These are phyloP conservation scores for Clonostachys byssicola DNA, from an alignment of 2,329 filamentous ascomycete species.

Conservation along the genomic window DNA sequence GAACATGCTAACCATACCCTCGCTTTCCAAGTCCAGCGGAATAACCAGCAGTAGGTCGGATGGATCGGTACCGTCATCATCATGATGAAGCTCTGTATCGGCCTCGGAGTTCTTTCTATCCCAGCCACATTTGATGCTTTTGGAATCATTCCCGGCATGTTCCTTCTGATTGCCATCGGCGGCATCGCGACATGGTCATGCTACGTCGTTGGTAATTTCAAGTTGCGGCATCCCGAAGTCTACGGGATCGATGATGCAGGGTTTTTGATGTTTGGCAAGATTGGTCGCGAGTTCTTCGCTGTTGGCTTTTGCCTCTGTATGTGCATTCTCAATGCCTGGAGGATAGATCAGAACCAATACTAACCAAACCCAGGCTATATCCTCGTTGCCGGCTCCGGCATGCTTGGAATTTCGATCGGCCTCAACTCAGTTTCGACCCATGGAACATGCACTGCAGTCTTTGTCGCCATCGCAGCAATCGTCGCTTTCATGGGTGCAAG, in stretches of 20 bases:
- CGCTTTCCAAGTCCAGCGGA: no score
- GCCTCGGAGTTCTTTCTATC: constrained; percentile 43
- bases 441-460: constrained; percentile 31
- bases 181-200: constrained; percentile 42
- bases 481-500: constrained; percentile 20
- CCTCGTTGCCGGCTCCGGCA: constrained; percentile 25
- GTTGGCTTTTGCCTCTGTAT: constrained; percentile 24
- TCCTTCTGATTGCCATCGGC: constrained; percentile 31
- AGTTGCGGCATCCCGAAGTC: constrained; percentile 42
- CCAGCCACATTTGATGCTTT: constrained; percentile 37
- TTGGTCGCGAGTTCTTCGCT: constrained; percentile 36
- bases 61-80: constrained; percentile 34
- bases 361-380: constrained; percentile 7
- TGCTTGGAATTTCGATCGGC: constrained; percentile 31
- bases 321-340: not conserved
- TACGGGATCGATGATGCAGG: constrained; percentile 51
- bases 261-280: constrained; percentile 37
- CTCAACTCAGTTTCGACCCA: constrained; percentile 32
- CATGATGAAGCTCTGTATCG: constrained; percentile 41
- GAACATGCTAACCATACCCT: not conserved
- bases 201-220: constrained; percentile 46
- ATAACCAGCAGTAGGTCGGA: constrained; percentile 19
- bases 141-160: constrained; percentile 42
- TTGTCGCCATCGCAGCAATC: constrained; percentile 26
- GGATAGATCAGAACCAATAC: not conserved